Conservation (phyloP, 768 basidiomycete genomes). For the Stropharia rugosoannulata region DNA sequence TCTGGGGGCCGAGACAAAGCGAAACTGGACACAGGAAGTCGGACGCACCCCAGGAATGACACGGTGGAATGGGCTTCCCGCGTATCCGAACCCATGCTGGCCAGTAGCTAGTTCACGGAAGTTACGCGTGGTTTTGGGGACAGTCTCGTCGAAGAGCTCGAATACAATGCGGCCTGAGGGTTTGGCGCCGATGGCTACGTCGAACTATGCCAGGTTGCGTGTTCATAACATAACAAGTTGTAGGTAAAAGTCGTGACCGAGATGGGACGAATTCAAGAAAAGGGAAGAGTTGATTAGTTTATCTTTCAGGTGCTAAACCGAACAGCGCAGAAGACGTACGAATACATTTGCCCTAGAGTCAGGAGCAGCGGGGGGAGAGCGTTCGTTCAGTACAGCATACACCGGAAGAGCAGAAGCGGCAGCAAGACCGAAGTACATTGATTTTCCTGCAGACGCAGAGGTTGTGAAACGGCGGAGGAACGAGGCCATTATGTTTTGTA, state of each 20-base stretch:
- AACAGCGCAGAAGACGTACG: constrained; percentile 20
- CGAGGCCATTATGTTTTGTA: constrained; percentile 36
- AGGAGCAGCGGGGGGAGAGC: constrained; percentile 13
- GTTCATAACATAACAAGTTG: too few species aligned
- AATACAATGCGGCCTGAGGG: constrained; percentile 75
- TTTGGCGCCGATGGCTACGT: constrained; percentile 57
- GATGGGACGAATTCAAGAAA: background rate
- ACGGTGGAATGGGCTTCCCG: constrained; percentile 68
- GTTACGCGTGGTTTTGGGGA: constrained; percentile 80
- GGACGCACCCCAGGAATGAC: constrained; percentile 61
- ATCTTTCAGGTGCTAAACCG: background rate
- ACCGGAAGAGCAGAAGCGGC: constrained; percentile 26
- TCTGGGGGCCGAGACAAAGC: background rate
- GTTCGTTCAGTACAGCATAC: constrained; percentile 29
- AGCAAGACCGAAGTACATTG: constrained; percentile 33
- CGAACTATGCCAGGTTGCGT: constrained; percentile 43
- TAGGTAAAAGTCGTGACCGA: too few species aligned
- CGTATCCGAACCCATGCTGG: constrained; percentile 70
- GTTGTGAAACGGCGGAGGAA: constrained; percentile 53
- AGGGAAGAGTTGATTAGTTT: background rate
- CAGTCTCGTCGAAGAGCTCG: constrained; percentile 78
- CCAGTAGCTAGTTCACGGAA: constrained; percentile 79
- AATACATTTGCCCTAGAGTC: constrained; percentile 38
- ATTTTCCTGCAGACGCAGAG: constrained; percentile 40
- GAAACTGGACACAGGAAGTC: background rate